Base-by-base conservation (phyloP, 2,329 filamentous ascomycete genomes). In the Ceratocystis harringtonii region DNA sequence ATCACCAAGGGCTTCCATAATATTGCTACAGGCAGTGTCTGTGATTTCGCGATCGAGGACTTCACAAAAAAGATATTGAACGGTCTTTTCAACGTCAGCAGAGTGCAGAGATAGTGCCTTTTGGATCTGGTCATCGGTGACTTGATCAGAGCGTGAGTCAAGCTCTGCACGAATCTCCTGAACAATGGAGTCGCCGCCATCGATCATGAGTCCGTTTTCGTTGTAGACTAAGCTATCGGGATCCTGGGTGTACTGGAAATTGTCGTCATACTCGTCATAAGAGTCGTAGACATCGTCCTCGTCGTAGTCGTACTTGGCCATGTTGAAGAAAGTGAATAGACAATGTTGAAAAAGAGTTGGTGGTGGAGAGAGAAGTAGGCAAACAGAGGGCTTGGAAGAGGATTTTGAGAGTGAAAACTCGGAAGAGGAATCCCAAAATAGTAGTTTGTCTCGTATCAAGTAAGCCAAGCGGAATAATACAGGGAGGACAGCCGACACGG, bases 1-100 rank as follows among this genome's bases (percentile, higher is more conserved):
- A 66, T 79, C 76, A 8, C 76, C 72, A 15, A 82, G 84, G 28
- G 92, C 36, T 15, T 60, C 25, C 19, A 67, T 36, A 30, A 67
- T 63, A n/a, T 15, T 32, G 2, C n/a, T 36, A 19, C 63, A 63
- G 12, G 64, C 25, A 6, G 12, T 45, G 15, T 65, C 55, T 28
- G 65, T 58, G 25, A 48, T 61, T 2, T 67, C 63, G 12, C 61
- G 58, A 58, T 67, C 66, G 12, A 67, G 32, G 15, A 63, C 19
- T 43, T 63, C 44, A 32, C 60, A 44, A 22, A 67, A 61, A 22
- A 67, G 62, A 30, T 63, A 63, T 22, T 67, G 63, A 1, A 41
- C 57, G 1, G 45, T 50, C 19, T 45, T 43, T 28, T 67, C 60
- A 5, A 43, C 2, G 36, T 61, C 58, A 3, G 32, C 25, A n/a